Base-by-base conservation (phyloP, 805 yeast genomes). In the Saccharomycopsis guyanensis region DNA sequence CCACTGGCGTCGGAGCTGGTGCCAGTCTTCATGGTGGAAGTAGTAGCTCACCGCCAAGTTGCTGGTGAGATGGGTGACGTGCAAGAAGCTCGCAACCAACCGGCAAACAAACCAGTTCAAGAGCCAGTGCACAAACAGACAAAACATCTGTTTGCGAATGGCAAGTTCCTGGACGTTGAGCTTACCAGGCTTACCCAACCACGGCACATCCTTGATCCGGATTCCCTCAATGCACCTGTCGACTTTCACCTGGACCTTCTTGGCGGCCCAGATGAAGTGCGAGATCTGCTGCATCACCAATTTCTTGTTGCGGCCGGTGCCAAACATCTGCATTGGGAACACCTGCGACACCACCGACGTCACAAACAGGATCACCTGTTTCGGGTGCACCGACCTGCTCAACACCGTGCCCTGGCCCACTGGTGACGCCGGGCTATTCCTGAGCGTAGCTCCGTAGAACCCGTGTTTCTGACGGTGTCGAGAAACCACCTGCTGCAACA, bases 21-120 rank as follows among this genome's bases (percentile, higher is more conserved):
- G 57, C 95, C 95, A 87, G 1, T 66, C 60, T 20, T 63, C 66
- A 45, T 79, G 87, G 15, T 80, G 69, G 55, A 73, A 85, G 56
- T 67, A 85, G 0, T 68, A 44, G 0, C 76, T 48, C 3, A 63
- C 61, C 7, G 58, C 61, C 0, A 66, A 57, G 16, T 59, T 45
- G 0, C 69, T 66, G 7, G 76, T 72, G 1, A 67, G 60, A 40
- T 80, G 83, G 0, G 93, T 80, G 3, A 82, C 79, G 57, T 84
- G 80, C 65, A 86, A 88, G 55, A 75, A 76, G 0, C 73, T 60
- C 0, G 66, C 60, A 0, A 85, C 53, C 1, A 84, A 49, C 15
- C 64, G 68, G 5, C 72, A 63, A 0, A 85, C 52, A 42, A 79
- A 69, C 0, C 31, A 34, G 0, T 61, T 51, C 35, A 82, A 73